These are phyloP conservation scores for Nothophytophthora sp. DNA, from an alignment of 352 stramenopile species.

Conservation along the genomic window DNA sequence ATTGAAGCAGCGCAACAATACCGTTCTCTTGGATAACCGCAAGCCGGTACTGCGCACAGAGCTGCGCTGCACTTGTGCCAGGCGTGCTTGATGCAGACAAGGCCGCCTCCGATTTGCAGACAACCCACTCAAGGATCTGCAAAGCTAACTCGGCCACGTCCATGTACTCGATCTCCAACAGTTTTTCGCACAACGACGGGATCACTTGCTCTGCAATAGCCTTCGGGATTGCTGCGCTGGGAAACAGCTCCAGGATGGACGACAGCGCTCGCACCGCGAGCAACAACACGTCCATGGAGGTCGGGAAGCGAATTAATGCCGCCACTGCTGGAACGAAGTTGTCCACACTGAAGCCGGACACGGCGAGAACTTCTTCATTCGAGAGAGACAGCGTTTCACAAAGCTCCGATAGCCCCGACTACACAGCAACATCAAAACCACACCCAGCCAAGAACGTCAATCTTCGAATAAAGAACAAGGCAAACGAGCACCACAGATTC, in stretches of 20 bases:
- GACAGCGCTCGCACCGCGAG: constrained; percentile 54
- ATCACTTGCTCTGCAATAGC: constrained; percentile 51
- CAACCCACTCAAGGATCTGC: constrained; percentile 66
- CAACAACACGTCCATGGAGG: constrained; percentile 68
- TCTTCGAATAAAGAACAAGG: too few relatives aligned
- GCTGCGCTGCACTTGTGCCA: constrained; percentile 3
- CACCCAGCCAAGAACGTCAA: neutral
- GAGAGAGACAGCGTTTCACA: constrained; percentile 75
- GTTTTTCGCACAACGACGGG: constrained; percentile 61
- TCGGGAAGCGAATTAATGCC: constrained; percentile 35
- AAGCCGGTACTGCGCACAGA: constrained; percentile 37
- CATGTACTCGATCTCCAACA: constrained; percentile 85
- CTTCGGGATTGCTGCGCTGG: constrained; percentile 37
- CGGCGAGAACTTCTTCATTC: constrained; percentile 59
- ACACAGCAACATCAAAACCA: neutral
- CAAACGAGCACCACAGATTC: too few relatives aligned
- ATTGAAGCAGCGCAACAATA: constrained; percentile 72
- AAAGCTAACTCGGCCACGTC: constrained; percentile 74
- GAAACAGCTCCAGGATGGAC: constrained; percentile 59
- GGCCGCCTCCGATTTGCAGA: constrained; percentile 27
- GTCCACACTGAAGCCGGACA: constrained; percentile 70
- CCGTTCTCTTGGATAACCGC: constrained; percentile 60
- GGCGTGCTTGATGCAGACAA: neutral
- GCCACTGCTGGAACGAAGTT: constrained; percentile 51
- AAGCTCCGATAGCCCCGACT: constrained; percentile 55